phyloP scores from a whole-genome alignment of 2,329 filamentous ascomycete genomes.

The Fusarium cicatricum region DNA sequence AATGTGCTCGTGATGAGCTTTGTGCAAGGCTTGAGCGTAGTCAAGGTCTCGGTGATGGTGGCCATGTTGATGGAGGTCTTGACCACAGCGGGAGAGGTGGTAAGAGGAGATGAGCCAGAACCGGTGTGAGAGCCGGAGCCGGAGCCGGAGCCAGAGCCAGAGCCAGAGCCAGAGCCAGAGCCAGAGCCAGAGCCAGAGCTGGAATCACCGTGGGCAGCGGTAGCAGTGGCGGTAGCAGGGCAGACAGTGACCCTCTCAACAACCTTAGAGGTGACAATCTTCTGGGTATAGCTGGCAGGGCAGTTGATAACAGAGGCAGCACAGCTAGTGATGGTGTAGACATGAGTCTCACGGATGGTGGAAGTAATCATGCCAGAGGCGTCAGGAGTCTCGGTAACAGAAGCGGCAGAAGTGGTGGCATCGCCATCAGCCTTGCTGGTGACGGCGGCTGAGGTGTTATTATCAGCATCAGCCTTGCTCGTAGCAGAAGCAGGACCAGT shows the following conservation, averaged over 20 bases:
- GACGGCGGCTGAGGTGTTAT: constrained; percentile 9
- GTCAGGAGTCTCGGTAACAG: constrained; percentile 16
- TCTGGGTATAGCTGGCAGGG: constrained; percentile 48
- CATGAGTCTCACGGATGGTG: constrained; percentile 36
- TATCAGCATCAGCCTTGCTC: constrained; percentile 12
- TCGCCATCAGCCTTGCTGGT: constrained; percentile 6
- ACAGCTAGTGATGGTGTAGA: constrained; percentile 49
- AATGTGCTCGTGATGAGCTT: constrained; percentile 37
- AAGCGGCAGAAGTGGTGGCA: constrained; percentile 9
- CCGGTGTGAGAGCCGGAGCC: too few species aligned
- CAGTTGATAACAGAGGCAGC: constrained; percentile 51
- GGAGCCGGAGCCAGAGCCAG: too few species aligned
- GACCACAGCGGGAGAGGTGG: constrained; percentile 16
- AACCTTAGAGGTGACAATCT: constrained; percentile 41
- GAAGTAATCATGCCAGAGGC: constrained; percentile 31
- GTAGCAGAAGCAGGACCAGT: constrained; percentile 11
- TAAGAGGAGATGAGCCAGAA: constrained; percentile 11
- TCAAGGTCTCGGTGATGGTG: constrained; percentile 38
- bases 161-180: background rate
- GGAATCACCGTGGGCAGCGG: background rate
- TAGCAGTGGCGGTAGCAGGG: constrained; percentile 31
- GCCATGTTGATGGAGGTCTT: constrained; percentile 24
- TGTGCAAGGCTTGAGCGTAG: constrained; percentile 37
- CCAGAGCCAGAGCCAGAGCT: background rate
- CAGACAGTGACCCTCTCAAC: constrained; percentile 33